Conservation (phyloP, 2,329 filamentous ascomycete genomes). For the Penicillium sp. region DNA sequence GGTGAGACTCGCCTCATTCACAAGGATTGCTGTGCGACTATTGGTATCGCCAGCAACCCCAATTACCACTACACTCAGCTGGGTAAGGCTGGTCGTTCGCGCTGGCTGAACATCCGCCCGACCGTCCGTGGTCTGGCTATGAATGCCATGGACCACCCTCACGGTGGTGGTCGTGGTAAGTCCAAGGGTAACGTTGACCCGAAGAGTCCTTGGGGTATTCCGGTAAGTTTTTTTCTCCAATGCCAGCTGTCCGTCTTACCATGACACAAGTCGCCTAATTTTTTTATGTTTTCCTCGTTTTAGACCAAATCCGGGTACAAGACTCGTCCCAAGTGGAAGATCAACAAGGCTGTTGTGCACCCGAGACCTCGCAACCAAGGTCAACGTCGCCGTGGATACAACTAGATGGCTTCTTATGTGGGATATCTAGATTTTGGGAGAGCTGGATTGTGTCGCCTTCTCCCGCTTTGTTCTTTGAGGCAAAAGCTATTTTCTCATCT, state of each 20-base stretch:
- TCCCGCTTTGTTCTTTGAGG: constrained; percentile 3
- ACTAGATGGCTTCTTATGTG: constrained; percentile 31
- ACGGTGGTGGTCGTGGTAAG: constrained; percentile 98
- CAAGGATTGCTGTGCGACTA: constrained; percentile 90
- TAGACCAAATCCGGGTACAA: constrained; percentile 70
- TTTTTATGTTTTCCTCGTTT: constrained; percentile 12
- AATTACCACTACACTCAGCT: constrained; percentile 88
- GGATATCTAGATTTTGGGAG: neutral
- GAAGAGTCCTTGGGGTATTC: constrained; percentile 93
- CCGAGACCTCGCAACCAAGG: constrained; percentile 86
- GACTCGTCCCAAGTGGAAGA: constrained; percentile 82
- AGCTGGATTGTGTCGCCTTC: neutral
- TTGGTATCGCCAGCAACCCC: constrained; percentile 91
- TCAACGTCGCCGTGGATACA: constrained; percentile 73
- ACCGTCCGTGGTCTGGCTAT: constrained; percentile 97
- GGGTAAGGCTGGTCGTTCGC: constrained; percentile 90
- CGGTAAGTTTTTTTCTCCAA: constrained; percentile 56
- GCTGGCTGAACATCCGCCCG: constrained; percentile 92
- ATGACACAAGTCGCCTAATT: constrained; percentile 10
- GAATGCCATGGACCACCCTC: constrained; percentile 98
- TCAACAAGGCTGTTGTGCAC: constrained; percentile 88
- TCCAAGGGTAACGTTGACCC: constrained; percentile 97
- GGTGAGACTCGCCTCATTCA: constrained; percentile 88
- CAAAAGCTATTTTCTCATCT: constrained; percentile 10
- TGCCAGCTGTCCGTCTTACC: neutral